phyloP scores from a whole-genome alignment of 768 basidiomycete species.

The Mycena galericulata region DNA sequence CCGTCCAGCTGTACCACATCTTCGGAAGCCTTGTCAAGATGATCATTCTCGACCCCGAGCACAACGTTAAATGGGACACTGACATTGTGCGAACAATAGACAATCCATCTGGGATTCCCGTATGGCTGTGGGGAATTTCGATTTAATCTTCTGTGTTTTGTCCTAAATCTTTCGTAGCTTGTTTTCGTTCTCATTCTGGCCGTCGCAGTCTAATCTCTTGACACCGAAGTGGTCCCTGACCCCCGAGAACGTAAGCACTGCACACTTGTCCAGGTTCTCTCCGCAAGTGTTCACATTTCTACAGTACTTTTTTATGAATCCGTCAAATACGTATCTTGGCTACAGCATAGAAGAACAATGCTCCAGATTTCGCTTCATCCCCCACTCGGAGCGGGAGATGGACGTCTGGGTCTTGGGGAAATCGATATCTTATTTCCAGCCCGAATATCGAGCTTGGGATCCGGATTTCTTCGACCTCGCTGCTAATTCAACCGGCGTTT shows the following conservation, averaged over 20 bases:
- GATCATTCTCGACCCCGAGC: neutral
- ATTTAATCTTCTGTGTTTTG: too few species aligned
- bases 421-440: constrained; percentile 1
- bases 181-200: neutral
- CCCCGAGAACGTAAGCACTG: constrained; percentile 7
- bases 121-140: too few species aligned
- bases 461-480: constrained; percentile 14
- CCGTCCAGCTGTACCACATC: too few species aligned
- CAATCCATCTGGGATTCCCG: constrained; percentile 4
- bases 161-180: too few species aligned
- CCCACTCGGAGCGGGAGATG: constrained; percentile 38
- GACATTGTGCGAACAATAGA: neutral
- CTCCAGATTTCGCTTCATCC: constrained; percentile 36
- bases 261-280: neutral
- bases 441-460: neutral
- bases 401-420: constrained; percentile 17
- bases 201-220: neutral
- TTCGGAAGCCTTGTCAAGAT: too few species aligned
- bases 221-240: constrained; percentile 8
- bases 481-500: neutral
- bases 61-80: neutral
- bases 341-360: constrained; percentile 49
- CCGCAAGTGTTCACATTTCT: neutral
- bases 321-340: constrained; percentile 33
- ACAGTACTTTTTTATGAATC: neutral